Percentiles rank a stretch among this genome's conserved stretches.
Evolutionary conservation across 345 rosid genomes (phyloP).

Genomic region (Dovyalis caffra): DNA sequence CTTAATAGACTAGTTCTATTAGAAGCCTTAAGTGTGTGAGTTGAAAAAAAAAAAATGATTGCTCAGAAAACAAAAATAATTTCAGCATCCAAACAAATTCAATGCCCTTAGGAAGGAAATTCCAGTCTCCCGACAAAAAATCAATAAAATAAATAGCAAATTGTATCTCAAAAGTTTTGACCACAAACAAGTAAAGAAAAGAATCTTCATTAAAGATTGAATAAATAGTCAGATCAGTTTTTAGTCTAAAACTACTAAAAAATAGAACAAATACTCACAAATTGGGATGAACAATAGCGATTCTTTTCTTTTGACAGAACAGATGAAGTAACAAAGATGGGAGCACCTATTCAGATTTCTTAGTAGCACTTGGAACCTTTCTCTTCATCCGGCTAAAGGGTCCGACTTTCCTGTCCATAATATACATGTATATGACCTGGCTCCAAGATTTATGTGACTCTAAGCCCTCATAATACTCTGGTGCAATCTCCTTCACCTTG

Average conservation of each 20-base stretch:
- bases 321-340: neutral
- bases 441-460: slow-evolving; percentile 75
- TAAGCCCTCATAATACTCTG: slow-evolving; percentile 63
- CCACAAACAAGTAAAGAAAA: neutral
- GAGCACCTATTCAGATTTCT: slow-evolving; percentile 53
- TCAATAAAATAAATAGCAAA: neutral
- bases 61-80: too few species aligned
- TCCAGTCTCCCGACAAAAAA: too few species aligned
- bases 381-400: slow-evolving; percentile 92
- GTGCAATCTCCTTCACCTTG: slow-evolving; percentile 83
- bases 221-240: slow-evolving; percentile 6
- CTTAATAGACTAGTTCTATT: too few species aligned
- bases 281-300: too few species aligned
- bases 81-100: neutral
- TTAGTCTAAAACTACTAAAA: slow-evolving; percentile 10
- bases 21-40: too few species aligned
- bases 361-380: slow-evolving; percentile 35
- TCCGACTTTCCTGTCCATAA: slow-evolving; percentile 63
- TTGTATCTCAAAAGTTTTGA: neutral
- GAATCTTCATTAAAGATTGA: neutral
- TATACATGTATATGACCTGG: slow-evolving; percentile 83
- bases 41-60: too few species aligned
- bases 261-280: slow-evolving; percentile 18
- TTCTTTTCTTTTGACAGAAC: neutral
- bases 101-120: neutral